Base-by-base conservation (phyloP, 345 rosid genomes). In the Lepidium didymum region DNA sequence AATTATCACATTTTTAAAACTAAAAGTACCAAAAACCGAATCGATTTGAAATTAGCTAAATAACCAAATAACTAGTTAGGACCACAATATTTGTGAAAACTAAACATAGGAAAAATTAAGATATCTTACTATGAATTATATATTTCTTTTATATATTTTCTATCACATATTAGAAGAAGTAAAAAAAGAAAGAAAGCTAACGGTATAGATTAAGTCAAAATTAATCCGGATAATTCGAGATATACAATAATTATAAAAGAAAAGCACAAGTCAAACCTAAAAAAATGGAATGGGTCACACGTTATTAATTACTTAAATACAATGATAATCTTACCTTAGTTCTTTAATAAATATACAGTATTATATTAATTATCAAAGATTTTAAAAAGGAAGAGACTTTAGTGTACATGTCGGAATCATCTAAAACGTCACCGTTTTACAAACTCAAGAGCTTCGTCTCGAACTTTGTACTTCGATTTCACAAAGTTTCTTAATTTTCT, bases 401-500 rank as follows among this genome's bases (percentile, higher is more conserved):
- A 62, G 51, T 47, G 55, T 58, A 29, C 62, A 67, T 51, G 77
- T 67, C 42, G 36, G 73, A 60, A 57, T 23, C 42, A 4, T 1
- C 2, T 0, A 1, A 67, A 74, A 74, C 69, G 78, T 5, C 2
- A 1, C 7, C 73, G 78, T 74, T 44, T 74, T 5, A 0, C 0
- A 29, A 12, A 13, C 33, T 52, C 16, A 7, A n/a, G 56, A 18
- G 66, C 47, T 66, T 51, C 77, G 16, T 74, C 68, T 74, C 57
- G 68, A 29, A 25, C 29, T 74, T 67, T 67, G 73, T 50, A 67
- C 68, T 52, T 66, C 40, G 19, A 50, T 53, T 56, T 41, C 58
- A 51, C 1, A 64, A 64, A 47, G 41, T 57, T 73, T 56, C 57
- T 41, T 55, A 23, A 21, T 10, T 42, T 31, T 37, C 76, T 73